phyloP scores from a whole-genome alignment of 1,139 yeast genomes.

The Geotrichum reessii region DNA sequence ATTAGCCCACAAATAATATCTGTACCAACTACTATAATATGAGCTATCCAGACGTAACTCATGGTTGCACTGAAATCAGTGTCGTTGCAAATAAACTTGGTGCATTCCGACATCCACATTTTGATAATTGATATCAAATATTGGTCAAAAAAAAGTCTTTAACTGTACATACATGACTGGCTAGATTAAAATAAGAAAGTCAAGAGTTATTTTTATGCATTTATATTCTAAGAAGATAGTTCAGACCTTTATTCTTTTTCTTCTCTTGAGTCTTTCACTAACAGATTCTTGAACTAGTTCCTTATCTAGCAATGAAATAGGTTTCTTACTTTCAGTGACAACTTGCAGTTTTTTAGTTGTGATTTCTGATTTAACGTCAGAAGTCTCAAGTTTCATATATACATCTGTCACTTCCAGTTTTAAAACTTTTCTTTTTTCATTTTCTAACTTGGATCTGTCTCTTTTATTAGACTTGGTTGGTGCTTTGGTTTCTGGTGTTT shows the following conservation, averaged over 20 bases:
- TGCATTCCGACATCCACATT: not conserved
- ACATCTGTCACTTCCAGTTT: not conserved
- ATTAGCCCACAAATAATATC: not conserved
- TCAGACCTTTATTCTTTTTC: not conserved
- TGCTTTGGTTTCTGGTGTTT: not conserved
- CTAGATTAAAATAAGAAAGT: not conserved
- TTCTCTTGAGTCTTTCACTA: slow-evolving; percentile 10
- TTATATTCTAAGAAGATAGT: not conserved
- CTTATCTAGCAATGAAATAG: not conserved
- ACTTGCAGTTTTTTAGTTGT: not conserved
- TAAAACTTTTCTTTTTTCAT: not conserved
- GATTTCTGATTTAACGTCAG: not conserved
- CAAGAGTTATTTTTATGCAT: not conserved
- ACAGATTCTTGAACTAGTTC: slow-evolving; percentile 7
- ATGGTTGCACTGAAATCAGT: not conserved
- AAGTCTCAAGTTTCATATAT: not conserved
- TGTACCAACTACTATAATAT: not conserved
- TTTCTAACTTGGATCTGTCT: not conserved
- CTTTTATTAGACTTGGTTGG: not conserved
- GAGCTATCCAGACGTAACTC: not conserved
- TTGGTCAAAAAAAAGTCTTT: too few species aligned
- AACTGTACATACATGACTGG: not conserved
- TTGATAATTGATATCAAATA: too few species aligned
- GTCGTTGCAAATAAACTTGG: not conserved
- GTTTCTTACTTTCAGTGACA: not conserved